These are phyloP conservation scores for Phytophthora melonis DNA, from an alignment of 352 stramenopile genomes.

Conservation along the genomic window DNA sequence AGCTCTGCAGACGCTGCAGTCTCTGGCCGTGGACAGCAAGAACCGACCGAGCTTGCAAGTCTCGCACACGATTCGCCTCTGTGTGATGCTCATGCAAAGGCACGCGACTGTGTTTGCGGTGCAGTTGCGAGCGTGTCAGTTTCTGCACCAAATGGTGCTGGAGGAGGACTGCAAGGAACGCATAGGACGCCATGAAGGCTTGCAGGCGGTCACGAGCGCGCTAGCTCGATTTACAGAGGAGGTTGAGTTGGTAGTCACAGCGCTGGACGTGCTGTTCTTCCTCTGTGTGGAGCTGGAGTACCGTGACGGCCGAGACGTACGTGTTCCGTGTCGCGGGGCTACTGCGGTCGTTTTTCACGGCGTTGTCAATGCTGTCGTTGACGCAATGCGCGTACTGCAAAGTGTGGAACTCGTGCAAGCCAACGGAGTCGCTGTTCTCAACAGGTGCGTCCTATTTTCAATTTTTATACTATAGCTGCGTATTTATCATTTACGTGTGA, in stretches of 20 bases:
- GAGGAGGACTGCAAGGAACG: conserved; percentile 63
- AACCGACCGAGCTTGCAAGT: conserved; percentile 46
- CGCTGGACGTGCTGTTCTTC: conserved; percentile 65
- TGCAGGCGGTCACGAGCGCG: conserved; percentile 47
- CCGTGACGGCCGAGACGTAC: conserved; percentile 9
- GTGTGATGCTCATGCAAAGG: conserved; percentile 45
- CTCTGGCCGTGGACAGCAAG: conserved; percentile 51
- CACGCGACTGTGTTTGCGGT: conserved; percentile 41
- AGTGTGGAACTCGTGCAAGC: conserved; percentile 57
- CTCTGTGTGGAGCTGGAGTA: conserved; percentile 59
- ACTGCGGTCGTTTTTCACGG: conserved; percentile 9
- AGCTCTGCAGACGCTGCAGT: conserved; percentile 61
- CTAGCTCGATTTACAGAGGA: conserved; percentile 49
- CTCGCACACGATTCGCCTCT: conserved; percentile 40
- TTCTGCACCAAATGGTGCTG: conserved; percentile 74
- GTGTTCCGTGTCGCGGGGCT: not conserved
- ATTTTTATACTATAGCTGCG: not conserved
- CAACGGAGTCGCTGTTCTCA: conserved; percentile 63
- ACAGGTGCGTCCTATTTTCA: conserved; percentile 34
- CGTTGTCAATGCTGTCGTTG: conserved; percentile 29
- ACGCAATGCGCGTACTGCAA: conserved; percentile 42
- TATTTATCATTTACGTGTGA: not conserved
- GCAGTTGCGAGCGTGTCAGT: conserved; percentile 66
- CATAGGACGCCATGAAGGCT: conserved; percentile 43
- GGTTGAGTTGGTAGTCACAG: conserved; percentile 47